Base-by-base conservation (phyloP, 2,329 filamentous ascomycete species). In the Fusarium ramigenum region DNA sequence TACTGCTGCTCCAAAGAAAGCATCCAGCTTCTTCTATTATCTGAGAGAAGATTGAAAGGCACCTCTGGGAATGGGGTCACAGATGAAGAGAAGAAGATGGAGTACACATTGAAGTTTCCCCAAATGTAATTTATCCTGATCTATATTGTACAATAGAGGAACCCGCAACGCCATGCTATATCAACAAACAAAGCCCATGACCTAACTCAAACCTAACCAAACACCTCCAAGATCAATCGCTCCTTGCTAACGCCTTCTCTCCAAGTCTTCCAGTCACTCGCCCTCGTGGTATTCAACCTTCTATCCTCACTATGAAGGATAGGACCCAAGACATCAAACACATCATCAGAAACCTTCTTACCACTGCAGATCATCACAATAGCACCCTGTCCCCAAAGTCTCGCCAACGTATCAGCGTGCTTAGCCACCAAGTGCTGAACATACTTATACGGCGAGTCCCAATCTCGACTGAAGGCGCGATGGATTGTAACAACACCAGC, bases 281-380 rank as follows among this genome's bases (percentile, higher is more conserved):
- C 39, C 21, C 9, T 32, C 0, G 64, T 67, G 0, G 30, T 4
- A 0, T 56, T 46, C 9, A 36, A 18, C 0, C 53, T 25, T 32
- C 16, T 61, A 12, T 67, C 64, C 11, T 67, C 64, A 11, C 19
- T 19, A 11, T 46, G 65, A 8, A 67, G 39, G 2, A 67, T 53
- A 4, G 64, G 64, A 7, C 53, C 49, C 16, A 67, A 32, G 14
- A 67, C 64, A 47, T 47, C 53, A 47, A 67, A n/a, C 18, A 67
- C 63, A 23, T 57, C 64, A 47, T 67, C 46, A 4, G 64, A 40
- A 0, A 61, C 64, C 39, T 67, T 67, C 34, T 67, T 67, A 1
- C 64, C 64, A 67, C 64, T 67, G 16, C 64, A 67, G 1, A 67
- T 3, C 28, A 67, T 61, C 2, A 67, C 23, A n/a, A 67, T 21